phyloP scores from a whole-genome alignment of 306 rosid species.

The Cicer judaicum region DNA sequence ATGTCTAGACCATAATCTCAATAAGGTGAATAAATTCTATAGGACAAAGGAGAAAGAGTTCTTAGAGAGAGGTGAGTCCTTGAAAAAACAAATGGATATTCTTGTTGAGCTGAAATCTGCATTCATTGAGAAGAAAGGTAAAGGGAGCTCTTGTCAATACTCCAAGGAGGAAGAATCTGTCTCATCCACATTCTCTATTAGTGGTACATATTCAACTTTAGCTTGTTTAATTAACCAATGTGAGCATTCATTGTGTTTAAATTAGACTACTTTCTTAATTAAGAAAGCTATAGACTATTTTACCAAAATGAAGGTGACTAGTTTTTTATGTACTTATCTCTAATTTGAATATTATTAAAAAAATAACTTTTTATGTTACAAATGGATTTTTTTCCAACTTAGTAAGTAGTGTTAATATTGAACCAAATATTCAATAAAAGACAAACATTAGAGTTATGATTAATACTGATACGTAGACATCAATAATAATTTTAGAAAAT shows the following conservation, averaged over 20 bases:
- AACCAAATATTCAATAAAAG: too few relatives aligned
- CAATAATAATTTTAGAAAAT: background rate
- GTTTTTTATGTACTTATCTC: background rate
- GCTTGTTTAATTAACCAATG: background rate
- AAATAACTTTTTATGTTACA: background rate
- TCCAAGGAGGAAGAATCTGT: constrained; percentile 85
- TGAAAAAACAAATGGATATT: constrained; percentile 84
- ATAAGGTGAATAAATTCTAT: constrained; percentile 86
- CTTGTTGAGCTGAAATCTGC: constrained; percentile 70
- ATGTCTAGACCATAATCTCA: constrained; percentile 83
- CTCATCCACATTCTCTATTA: constrained; percentile 76
- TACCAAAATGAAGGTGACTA: background rate
- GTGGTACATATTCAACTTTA: constrained; percentile 60
- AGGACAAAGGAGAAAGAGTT: constrained; percentile 80
- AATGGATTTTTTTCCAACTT: too few relatives aligned
- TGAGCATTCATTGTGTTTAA: background rate
- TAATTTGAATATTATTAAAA: background rate
- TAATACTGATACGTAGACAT: background rate
- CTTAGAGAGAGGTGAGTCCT: constrained; percentile 82
- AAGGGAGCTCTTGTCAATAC: constrained; percentile 51
- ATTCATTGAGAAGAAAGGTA: constrained; percentile 56
- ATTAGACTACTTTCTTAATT: background rate
- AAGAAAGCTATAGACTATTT: background rate
- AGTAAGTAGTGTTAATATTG: too few relatives aligned
- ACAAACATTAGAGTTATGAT: background rate